Evolutionary conservation across 257 asterid genomes (phyloP).

Genomic region (Capsicum baccatum): DNA sequence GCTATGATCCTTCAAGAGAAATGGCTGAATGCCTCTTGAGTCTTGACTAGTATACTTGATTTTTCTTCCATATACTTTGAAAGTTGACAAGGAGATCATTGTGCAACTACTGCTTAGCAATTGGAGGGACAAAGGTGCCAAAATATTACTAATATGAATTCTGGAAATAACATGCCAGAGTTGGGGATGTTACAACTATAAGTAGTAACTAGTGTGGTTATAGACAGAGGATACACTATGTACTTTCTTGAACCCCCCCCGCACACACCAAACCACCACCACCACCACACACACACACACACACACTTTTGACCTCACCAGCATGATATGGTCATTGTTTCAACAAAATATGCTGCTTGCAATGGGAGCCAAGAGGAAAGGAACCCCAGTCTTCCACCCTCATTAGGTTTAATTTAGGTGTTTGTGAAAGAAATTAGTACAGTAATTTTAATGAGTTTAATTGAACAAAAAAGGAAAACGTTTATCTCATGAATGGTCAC

Average conservation of each 20-base stretch:
- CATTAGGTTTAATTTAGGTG: background rate
- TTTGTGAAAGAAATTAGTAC: background rate
- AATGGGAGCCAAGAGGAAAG: too few species aligned
- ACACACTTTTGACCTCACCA: too few species aligned
- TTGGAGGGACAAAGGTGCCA: background rate
- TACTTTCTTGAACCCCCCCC: background rate
- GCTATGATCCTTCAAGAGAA: conserved; percentile 17
- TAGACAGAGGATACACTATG: background rate
- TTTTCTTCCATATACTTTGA: too few species aligned
- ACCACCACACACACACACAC: too few species aligned
- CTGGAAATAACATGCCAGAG: background rate
- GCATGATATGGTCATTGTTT: too few species aligned
- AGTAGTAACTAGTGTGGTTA: background rate
- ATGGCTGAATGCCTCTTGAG: background rate
- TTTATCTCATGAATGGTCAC: background rate
- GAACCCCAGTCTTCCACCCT: too few species aligned
- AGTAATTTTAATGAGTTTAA: background rate
- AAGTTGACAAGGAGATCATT: background rate
- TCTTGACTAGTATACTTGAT: background rate
- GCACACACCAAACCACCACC: too few species aligned
- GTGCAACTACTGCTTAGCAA: background rate
- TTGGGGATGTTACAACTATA: background rate
- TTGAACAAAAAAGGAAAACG: background rate
- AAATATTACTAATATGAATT: background rate
- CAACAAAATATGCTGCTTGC: too few species aligned